phyloP scores from a whole-genome alignment of 148 eudicot species.

The Tetragonia tetragonoides region DNA sequence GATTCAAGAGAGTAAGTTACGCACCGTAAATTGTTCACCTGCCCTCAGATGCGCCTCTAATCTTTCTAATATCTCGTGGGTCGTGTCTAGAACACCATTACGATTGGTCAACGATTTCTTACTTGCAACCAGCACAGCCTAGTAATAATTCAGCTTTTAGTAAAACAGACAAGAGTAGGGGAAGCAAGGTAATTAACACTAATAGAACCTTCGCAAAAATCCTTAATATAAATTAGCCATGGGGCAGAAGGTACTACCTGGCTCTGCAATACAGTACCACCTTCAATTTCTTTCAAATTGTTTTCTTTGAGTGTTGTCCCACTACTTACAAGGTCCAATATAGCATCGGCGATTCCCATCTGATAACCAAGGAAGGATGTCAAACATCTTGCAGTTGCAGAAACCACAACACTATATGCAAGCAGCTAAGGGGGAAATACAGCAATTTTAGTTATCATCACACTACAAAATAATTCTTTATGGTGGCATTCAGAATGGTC shows the following conservation, averaged over 20 bases:
- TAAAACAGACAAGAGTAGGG: background rate
- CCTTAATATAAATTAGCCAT: background rate
- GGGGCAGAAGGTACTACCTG: constrained; percentile 44
- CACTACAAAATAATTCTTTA: background rate
- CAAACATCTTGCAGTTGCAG: constrained; percentile 5
- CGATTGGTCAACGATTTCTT: constrained; percentile 62
- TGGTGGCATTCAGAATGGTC: background rate
- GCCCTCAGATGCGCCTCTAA: constrained; percentile 94
- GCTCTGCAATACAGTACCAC: constrained; percentile 76
- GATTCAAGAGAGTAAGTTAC: constrained; percentile 11
- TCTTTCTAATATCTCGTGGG: constrained; percentile 92
- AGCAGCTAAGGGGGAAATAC: background rate
- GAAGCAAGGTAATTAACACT: background rate
- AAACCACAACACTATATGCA: background rate
- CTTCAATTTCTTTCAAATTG: constrained; percentile 92
- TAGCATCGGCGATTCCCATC: constrained; percentile 99
- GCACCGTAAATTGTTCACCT: constrained; percentile 71
- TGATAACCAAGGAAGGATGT: constrained; percentile 28
- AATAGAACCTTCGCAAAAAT: constrained; percentile 1
- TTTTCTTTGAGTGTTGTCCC: constrained; percentile 89
- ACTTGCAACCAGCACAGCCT: constrained; percentile 96
- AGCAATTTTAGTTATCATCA: background rate
- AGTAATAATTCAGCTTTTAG: constrained; percentile 21
- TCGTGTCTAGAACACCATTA: constrained; percentile 68
- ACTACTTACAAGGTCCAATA: constrained; percentile 95